These are phyloP conservation scores for Daldinia childiae DNA, from an alignment of 495 filamentous ascomycete species.

Conservation along the genomic window DNA sequence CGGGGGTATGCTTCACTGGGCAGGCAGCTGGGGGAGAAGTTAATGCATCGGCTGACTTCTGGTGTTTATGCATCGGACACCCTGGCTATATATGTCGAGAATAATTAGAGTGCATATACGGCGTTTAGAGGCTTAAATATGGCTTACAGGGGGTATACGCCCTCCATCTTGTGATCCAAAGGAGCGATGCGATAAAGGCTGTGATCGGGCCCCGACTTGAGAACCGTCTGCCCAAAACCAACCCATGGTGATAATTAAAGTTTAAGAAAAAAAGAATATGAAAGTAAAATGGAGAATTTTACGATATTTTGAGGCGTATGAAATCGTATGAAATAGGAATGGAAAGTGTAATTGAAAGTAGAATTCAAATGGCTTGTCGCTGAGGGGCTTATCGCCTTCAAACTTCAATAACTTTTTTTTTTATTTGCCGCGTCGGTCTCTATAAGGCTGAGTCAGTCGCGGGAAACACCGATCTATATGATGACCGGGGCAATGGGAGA, in stretches of 20 bases:
- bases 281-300: background rate
- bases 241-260: constrained; percentile 70
- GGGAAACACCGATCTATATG: constrained; percentile 8
- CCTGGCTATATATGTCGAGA: constrained; percentile 66
- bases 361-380: background rate
- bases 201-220: constrained; percentile 51
- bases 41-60: constrained; percentile 58
- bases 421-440: constrained; percentile 32
- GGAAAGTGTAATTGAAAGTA: background rate
- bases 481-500: constrained; percentile 6
- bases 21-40: constrained; percentile 51
- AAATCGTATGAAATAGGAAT: background rate
- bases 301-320: background rate
- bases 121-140: background rate
- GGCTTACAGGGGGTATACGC: constrained; percentile 74
- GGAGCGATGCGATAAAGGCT: constrained; percentile 34
- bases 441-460: constrained; percentile 27
- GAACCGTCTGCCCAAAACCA: constrained; percentile 96
- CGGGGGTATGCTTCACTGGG: constrained; percentile 61
- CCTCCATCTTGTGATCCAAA: constrained; percentile 47
- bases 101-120: constrained; percentile 44
- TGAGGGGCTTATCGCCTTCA: constrained; percentile 20
- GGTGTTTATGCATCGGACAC: constrained; percentile 87
- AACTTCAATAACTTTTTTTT: constrained; percentile 21
- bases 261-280: background rate